A percentile compares a stretch with the other conserved stretches of the same genome.
Evolutionary conservation across 495 filamentous ascomycete species (phyloP).

Genomic region (Podospora tetraspora): DNA sequence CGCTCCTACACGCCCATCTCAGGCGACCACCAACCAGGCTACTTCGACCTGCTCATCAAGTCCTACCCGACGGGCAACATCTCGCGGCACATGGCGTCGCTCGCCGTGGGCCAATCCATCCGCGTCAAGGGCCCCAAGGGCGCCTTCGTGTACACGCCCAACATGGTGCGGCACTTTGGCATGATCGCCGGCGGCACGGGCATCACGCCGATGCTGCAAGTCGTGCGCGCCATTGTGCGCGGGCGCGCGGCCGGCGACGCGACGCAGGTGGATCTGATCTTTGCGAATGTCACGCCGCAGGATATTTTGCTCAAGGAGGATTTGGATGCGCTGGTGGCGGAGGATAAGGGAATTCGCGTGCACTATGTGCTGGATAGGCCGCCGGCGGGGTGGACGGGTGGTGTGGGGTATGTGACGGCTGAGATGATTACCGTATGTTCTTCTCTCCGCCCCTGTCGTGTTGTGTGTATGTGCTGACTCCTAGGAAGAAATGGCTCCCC

Average conservation of each 20-base stretch:
- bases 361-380: conserved; percentile 97
- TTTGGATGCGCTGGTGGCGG: conserved; percentile 67
- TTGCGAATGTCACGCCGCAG: conserved; percentile 88
- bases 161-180: conserved; percentile 89
- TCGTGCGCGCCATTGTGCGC: conserved; percentile 83
- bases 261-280: conserved; percentile 89
- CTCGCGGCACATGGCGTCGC: conserved; percentile 77
- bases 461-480: too few species aligned
- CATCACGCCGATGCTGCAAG: conserved; percentile 97
- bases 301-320: conserved; percentile 93
- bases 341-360: conserved; percentile 75
- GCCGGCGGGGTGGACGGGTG: conserved; percentile 80
- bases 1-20: conserved; percentile 97
- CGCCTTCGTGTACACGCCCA: conserved; percentile 91
- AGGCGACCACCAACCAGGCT: conserved; percentile 83
- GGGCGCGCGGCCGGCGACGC: conserved; percentile 72
- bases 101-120: conserved; percentile 80
- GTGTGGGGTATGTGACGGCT: conserved; percentile 86
- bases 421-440: conserved; percentile 86
- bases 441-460: too few species aligned
- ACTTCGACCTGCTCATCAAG: conserved; percentile 96
- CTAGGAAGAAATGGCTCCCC: conserved; percentile 62
- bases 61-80: conserved; percentile 96
- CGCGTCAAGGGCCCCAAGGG: conserved; percentile 90
- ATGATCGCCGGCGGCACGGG: conserved; percentile 98